Base-by-base conservation (phyloP, 2,329 filamentous ascomycete species). In the Colletotrichum sp. region DNA sequence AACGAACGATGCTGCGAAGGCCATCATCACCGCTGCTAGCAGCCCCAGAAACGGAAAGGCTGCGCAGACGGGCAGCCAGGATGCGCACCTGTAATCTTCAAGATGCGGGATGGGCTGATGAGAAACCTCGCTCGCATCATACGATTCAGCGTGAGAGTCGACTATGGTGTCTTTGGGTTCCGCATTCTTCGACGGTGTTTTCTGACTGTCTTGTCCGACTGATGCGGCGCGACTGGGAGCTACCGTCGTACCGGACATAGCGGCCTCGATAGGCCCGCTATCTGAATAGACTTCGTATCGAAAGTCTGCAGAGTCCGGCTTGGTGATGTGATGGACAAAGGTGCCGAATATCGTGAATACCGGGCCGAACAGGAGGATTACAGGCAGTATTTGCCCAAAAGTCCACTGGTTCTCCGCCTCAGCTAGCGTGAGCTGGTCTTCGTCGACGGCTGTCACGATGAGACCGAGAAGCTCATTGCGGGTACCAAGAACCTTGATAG, bases 81-180 rank as follows among this genome's bases (percentile, higher is more conserved):
- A 19, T 2, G 44, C 44, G n/a, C 44, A 52, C 44, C 44, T 52
- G 44, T 52, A 52, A 52, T 52, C n/a, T 52, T 13, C 44, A 22
- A 52, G 44, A 52, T 52, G 44, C 2, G 44, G 44, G n/a, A 52
- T 52, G 4, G 12, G 11, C 4, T 52, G n/a, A 52, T 3, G 0
- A 5, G 22, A 52, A n/a, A 1, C 44, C 44, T 52, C 44, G 1
- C 0, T 19, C 3, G 1, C 1, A 12, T 49, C 39, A 4, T 2
- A 49, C 19, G 39, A n/a, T 6, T 6, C 39, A 12, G 19, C 1
- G 5, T 12, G 19, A 2, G 19, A n/a, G 19, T 49, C 39, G 19
- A 9, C 39, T 0, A 19, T 6, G 2, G 4, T 22, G 6, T 8
- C n/a, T 13, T 12, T 52, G 44, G 44, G n/a, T 2, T 4, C 12